Evolutionary conservation across 139 green algal species (phyloP), one percentile per base, ranked within the genome.

Genomic region (Volvox africanus): DNA sequence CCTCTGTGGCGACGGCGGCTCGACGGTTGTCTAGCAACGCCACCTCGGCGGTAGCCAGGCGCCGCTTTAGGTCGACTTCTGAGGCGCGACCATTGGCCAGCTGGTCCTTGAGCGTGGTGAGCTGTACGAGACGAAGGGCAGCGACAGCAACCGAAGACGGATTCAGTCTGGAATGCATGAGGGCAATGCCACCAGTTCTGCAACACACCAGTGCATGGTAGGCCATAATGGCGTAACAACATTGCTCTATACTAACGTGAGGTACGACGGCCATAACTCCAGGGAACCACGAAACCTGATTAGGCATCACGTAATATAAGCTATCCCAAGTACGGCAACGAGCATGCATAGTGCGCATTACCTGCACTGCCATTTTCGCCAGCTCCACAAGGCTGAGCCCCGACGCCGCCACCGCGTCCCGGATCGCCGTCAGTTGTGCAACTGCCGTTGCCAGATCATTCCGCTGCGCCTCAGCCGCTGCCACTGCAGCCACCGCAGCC

Each of bases 371-470:
- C 62, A 88, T 80, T 68, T 88, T 69, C 33, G 35, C 83, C 33
- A 88, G 83, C 67, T 88, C 83, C 83, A 80, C 83, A 3, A 80
- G 83, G 1, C 67, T 35, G 26, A 80, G 67, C 35, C 67, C 83
- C 36, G 83, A 12, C 65, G 35, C 83, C 83, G 67, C 67, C 83
- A 35, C 67, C 67, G 83, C 83, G 62, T 78, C 82, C 18, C 36
- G 28, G 32, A 88, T 62, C 20, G 62, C 62, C 19, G 32, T 36
- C 32, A 88, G 82, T 61, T 88, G 18, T 35, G 61, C 62, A 11
- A 78, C 30, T 35, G 61, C 82, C 62, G 62, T 24, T 32, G 61
- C 30, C 82, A 79, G 20, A n/a, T 65, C 81, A 33, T 87, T 61
- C 33, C 82, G 82, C 62, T 79, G 17, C 62, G 82, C 82, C 82